Evolutionary conservation across 768 basidiomycete genomes (phyloP).

Genomic region (Stropharia rugosoannulata): DNA sequence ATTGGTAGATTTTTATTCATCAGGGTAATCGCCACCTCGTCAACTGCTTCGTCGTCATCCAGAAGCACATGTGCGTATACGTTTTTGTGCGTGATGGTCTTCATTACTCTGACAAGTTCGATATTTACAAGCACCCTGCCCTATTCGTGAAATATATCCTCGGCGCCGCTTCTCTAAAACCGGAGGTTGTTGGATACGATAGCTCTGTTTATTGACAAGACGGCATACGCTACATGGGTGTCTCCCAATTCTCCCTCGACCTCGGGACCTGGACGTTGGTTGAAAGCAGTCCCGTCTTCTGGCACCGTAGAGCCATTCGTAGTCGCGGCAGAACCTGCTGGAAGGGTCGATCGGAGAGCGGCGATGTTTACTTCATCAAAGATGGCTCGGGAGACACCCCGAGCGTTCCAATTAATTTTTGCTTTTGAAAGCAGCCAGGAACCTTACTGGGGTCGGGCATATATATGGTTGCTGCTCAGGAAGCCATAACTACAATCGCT

Average conservation of each 20-base stretch:
- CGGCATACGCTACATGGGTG: constrained; percentile 1
- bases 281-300: constrained; percentile 1
- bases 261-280: background rate
- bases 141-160: constrained; percentile 19
- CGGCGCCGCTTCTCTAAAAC: constrained; percentile 13
- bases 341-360: constrained; percentile 2
- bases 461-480: constrained; percentile 5
- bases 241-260: background rate
- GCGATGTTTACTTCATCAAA: constrained; percentile 13
- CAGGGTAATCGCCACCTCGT: constrained; percentile 20
- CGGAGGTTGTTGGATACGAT: constrained; percentile 17
- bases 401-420: background rate
- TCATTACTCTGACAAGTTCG: constrained; percentile 4
- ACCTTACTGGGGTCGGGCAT: background rate
- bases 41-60: constrained; percentile 13
- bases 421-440: background rate
- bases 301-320: constrained; percentile 11
- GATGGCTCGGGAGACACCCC: background rate
- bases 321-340: constrained; percentile 21
- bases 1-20: constrained; percentile 13
- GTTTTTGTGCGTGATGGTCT: constrained; percentile 19
- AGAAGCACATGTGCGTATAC: constrained; percentile 5
- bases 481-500: background rate
- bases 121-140: constrained; percentile 14
- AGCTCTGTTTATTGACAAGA: constrained; percentile 14